Percentiles rank a stretch among this genome's conserved stretches.
These are phyloP conservation scores for Gossypium davidsonii DNA, from an alignment of 441 rosid genomes.

Conservation along the genomic window DNA sequence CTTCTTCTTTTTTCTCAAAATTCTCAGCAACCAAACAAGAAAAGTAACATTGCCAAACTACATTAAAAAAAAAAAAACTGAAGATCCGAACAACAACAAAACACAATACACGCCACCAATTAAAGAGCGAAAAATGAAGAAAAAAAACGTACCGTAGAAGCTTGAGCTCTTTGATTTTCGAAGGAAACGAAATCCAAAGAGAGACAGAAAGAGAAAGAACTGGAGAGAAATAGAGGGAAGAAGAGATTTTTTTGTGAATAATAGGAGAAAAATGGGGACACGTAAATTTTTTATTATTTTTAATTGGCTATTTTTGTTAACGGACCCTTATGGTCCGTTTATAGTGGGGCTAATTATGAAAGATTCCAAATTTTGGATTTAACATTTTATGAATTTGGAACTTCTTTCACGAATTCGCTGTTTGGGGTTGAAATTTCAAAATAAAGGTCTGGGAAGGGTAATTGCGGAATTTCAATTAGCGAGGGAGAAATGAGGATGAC, in stretches of 20 bases:
- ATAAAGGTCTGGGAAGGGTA: neutral
- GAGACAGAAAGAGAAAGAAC: conserved; percentile 7
- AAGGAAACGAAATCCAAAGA: conserved; percentile 33
- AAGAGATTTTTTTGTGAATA: conserved; percentile 25
- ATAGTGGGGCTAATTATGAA: conserved; percentile 8
- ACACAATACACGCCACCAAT: neutral
- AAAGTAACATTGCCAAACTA: conserved; percentile 17
- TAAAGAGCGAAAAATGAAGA: conserved; percentile 10
- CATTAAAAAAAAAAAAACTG: conserved; percentile 8
- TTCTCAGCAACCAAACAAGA: conserved; percentile 21
- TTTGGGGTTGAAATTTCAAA: conserved; percentile 10
- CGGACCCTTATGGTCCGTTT: conserved; percentile 11
- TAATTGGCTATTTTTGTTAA: neutral
- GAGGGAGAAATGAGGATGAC: neutral
- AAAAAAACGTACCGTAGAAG: conserved; percentile 31
- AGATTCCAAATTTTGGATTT: conserved; percentile 20
- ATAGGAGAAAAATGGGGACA: neutral
- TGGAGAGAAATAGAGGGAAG: conserved; percentile 11
- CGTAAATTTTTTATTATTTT: neutral
- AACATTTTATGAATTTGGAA: conserved; percentile 14
- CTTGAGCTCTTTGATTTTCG: conserved; percentile 22
- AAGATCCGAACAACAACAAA: conserved; percentile 13
- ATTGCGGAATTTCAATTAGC: neutral
- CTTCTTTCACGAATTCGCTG: neutral
- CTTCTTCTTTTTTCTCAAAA: conserved; percentile 12